A percentile compares a stretch with the other conserved stretches of the same genome.
These are phyloP conservation scores for Plenodomus tracheiphilus DNA, from an alignment of 2,329 filamentous ascomycete species.

Conservation along the genomic window DNA sequence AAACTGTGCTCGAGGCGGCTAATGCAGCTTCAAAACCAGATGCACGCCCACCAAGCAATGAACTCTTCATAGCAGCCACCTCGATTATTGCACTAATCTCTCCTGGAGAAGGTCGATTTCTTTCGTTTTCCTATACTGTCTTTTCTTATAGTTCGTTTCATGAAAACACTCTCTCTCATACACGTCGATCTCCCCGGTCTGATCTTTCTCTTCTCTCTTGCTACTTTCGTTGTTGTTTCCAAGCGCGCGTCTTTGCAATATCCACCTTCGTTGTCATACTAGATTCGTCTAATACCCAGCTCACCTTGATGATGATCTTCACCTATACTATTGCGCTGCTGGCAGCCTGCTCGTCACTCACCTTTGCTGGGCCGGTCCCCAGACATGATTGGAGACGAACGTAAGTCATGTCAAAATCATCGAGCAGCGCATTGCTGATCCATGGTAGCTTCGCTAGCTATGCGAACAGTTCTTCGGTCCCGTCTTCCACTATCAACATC, in stretches of 20 bases:
- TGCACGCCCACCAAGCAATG: slow-evolving; percentile 28
- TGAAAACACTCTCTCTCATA: slow-evolving; percentile 41
- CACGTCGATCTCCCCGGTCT: slow-evolving; percentile 25
- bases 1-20: slow-evolving; percentile 44
- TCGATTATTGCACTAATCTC: slow-evolving; percentile 30
- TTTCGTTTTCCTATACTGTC: slow-evolving; percentile 23
- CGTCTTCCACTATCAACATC: background rate
- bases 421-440: slow-evolving; percentile 10
- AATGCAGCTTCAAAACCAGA: slow-evolving; percentile 44
- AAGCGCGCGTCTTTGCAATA: slow-evolving; percentile 16
- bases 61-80: slow-evolving; percentile 22
- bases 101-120: slow-evolving; percentile 28
- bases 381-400: slow-evolving; percentile 27
- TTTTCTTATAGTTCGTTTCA: slow-evolving; percentile 24
- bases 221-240: slow-evolving; percentile 21
- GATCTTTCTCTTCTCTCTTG: slow-evolving; percentile 13
- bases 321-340: slow-evolving; percentile 32
- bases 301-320: slow-evolving; percentile 1
- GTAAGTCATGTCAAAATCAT: slow-evolving; percentile 21
- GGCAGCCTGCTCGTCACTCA: slow-evolving; percentile 37
- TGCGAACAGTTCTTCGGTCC: slow-evolving; percentile 22
- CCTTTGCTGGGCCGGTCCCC: slow-evolving; percentile 41
- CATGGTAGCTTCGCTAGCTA: slow-evolving; percentile 29
- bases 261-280: background rate
- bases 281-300: background rate